These are phyloP conservation scores for Pseudocercospora ulei DNA, from an alignment of 2,329 filamentous ascomycete genomes.

Conservation along the genomic window DNA sequence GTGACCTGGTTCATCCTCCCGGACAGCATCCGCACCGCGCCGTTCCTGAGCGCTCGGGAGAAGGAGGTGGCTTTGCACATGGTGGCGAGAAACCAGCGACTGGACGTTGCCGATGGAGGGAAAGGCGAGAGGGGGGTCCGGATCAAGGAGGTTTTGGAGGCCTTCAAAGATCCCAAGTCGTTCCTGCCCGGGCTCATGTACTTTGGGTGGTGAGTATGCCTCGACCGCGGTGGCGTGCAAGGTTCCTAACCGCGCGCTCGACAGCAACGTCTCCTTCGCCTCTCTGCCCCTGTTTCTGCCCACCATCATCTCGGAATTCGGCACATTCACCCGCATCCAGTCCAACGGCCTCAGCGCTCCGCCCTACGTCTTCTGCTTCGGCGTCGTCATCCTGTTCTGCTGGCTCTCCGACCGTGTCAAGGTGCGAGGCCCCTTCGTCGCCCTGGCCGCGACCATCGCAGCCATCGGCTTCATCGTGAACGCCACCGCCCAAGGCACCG, in stretches of 20 bases:
- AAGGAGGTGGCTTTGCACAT: slow-evolving; percentile 35
- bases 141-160: slow-evolving; percentile 18
- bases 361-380: slow-evolving; percentile 38
- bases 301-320: slow-evolving; percentile 60
- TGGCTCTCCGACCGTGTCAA: slow-evolving; percentile 35
- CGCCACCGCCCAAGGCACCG: slow-evolving; percentile 32
- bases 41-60: slow-evolving; percentile 39
- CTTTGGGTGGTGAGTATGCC: slow-evolving; percentile 19
- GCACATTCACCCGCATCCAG: slow-evolving; percentile 42
- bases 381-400: slow-evolving; percentile 34
- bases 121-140: slow-evolving; percentile 19
- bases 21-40: slow-evolving; percentile 40
- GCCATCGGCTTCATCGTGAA: slow-evolving; percentile 39
- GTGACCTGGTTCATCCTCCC: slow-evolving; percentile 45
- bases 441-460: slow-evolving; percentile 32
- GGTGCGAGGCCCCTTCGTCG: slow-evolving; percentile 37
- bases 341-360: slow-evolving; percentile 37
- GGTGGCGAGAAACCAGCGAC: slow-evolving; percentile 19
- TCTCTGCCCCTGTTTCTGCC: slow-evolving; percentile 39
- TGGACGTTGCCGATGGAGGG: slow-evolving; percentile 16
- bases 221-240: not conserved
- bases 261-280: slow-evolving; percentile 54
- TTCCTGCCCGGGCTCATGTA: slow-evolving; percentile 21
- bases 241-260: not conserved
- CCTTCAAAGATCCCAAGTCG: slow-evolving; percentile 22